Evolutionary conservation across 106 monocot genomes (phyloP), one percentile per base, ranked within the genome.

Genomic region (Amphibolis antarctica): DNA sequence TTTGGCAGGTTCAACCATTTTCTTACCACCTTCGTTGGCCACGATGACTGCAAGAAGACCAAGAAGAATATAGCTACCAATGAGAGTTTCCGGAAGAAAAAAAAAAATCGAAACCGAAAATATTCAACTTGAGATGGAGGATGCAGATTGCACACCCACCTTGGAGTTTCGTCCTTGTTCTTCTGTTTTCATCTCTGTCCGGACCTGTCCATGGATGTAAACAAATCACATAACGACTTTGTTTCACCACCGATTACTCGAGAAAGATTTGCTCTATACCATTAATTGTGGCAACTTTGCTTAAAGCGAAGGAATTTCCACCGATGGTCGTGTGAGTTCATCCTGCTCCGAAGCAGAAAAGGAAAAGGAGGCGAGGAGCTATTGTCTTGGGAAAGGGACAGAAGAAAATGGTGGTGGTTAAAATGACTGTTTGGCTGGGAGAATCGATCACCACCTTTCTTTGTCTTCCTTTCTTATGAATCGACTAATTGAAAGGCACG

Each of bases 11-110:
- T 85, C 45, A 89, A 66, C 89, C 82, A 85, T 71, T 82, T 85
- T 70, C 67, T 60, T 62, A 89, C 69, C 48, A 82, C 74, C n/a
- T 62, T 74, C 58, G 75, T 85, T 12, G 82, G 82, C 89, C 89
- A 89, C 9, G 84, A 85, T 10, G 69, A 12, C 71, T 71, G 31
- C 19, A 42, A 31, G 20, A 27, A 63, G 43, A n/a, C n/a, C n/a
- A n/a, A n/a, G 10, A 28, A 29, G 46, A 6, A n/a, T 42, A 30
- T 1, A 30, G 23, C 12, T 26, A 36, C 19, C 30, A 31, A 9
- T 12, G 24, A 44, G 5, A 5, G 21, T 6, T 45, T 14, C 10
- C 0, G 10, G 63, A 55, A 9, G 56, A 55, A 1, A 14, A 1
- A 28, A 10, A 15, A 26, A 19, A 14, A 31, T 44, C 23, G 25